A percentile compares a stretch with the other conserved stretches of the same genome.
Evolutionary conservation across 495 filamentous ascomycete genomes (phyloP).

Genomic region (Annulohypoxylon nitens): DNA sequence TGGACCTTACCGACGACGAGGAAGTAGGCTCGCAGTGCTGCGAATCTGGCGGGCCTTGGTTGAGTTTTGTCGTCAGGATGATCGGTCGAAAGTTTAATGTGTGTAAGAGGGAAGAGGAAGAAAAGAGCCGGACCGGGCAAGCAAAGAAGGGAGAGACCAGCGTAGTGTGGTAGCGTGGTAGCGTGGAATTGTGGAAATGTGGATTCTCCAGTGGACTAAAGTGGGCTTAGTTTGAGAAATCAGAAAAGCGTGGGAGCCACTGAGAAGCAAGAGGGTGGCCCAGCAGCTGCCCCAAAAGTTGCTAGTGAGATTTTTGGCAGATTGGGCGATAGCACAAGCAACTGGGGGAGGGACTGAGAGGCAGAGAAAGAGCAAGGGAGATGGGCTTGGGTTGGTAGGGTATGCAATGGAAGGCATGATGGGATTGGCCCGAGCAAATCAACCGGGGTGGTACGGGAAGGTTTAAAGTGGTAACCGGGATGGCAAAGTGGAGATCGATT

Average conservation of each 20-base stretch:
- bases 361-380: conserved; percentile 40
- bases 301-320: conserved; percentile 37
- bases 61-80: conserved; percentile 43
- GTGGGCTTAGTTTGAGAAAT: conserved; percentile 16
- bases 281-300: not conserved
- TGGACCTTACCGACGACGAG: conserved; percentile 36
- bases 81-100: conserved; percentile 46
- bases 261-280: conserved; percentile 11
- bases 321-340: conserved; percentile 43
- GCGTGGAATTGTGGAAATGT: not conserved
- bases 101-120: conserved; percentile 36
- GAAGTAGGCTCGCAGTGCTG: conserved; percentile 33
- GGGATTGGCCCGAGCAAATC: conserved; percentile 49
- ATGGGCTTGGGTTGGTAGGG: conserved; percentile 19
- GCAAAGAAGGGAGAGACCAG: conserved; percentile 39
- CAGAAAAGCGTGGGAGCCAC: conserved; percentile 28
- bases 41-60: conserved; percentile 27
- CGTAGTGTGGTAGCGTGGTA: not conserved
- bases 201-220: conserved; percentile 24
- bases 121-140: conserved; percentile 39
- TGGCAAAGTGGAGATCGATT: conserved; percentile 45
- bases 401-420: conserved; percentile 14
- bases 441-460: conserved; percentile 39
- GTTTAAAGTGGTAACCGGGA: conserved; percentile 37
- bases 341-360: conserved; percentile 5